Evolutionary conservation across 108 stramenopile genomes (phyloP), one percentile per base, ranked within the genome.

Genomic region (Nitzschia sp.): DNA sequence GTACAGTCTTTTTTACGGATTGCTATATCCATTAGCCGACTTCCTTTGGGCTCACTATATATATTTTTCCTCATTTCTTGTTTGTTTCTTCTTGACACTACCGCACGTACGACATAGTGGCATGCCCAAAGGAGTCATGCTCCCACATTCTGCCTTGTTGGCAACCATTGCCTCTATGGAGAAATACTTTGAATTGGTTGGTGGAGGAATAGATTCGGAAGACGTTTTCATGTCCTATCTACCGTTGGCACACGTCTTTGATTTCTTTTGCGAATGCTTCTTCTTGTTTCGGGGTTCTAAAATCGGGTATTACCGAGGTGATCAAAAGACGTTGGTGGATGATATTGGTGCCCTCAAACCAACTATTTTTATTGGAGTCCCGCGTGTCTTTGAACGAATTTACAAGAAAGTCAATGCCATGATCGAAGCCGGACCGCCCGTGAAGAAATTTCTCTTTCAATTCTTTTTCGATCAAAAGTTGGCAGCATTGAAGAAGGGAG

Each of bases 231-330:
- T 65, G 47, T 65, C 64, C 2, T 65, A 52, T 19, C 45, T 65
- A 21, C 64, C 64, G n/a, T 45, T 65, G 5, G 48, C 64, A 9
- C 64, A 65, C 33, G 36, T 65, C 50, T 65, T 52, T 32, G 64
- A 65, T n/a, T 38, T 34, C 36, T 32, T 65, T 32, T 38, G 21
- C 11, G 36, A 38, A 45, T 52, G 50, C 45, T 45, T 38, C 13
- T 38, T 53, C 32, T 53, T 38, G 2, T 38, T 32, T 19, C 26
- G 26, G n/a, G 64, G 64, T 21, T 29, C 64, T 2, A 38, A 15
- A 32, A 65, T 65, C 45, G 64, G 35, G 1, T 65, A 38, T 53
- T 52, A 50, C 33, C 47, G 64, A 1, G 64, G 64, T n/a, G 64
- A 65, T 31, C 64, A 34, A 33, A 34, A 38, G 2, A 32, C 36